Base-by-base conservation (phyloP, 1,139 yeast genomes). In the Kodamaea alishanica region DNA sequence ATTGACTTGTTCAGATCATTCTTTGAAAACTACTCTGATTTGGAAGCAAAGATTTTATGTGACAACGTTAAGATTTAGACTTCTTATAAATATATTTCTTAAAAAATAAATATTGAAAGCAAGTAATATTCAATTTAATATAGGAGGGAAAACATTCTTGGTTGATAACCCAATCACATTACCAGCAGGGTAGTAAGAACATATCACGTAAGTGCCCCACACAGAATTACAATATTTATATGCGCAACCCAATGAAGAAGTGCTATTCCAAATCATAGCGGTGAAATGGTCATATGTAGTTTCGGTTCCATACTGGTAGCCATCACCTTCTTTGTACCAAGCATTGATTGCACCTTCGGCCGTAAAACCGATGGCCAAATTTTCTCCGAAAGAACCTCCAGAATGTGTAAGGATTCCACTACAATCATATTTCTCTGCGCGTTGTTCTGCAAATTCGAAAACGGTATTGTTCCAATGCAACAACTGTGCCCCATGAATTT, bases 131-230 rank as follows among this genome's bases (percentile, higher is more conserved):
- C 24, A 8, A 9, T 15, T 28, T 12, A 10, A 7, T 33, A 3
- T 6, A 8, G 38, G 38, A n/a, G 36, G 65, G 41, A 65, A 58
- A 3, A 66, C 67, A 42, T 66, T 66, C 26, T 41, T 34, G 4
- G 45, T 30, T 6, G 52, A 52, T 4, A 48, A 39, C 0, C 74
- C 79, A 37, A 74, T 61, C 28, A 75, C 61, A 60, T 83, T 83
- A 37, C 90, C 90, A 25, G 77, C 71, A n/a, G 78, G 73, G 48
- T 66, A 60, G 58, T 81, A 82, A 35, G 77, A 72, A 61, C 88
- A 82, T 27, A 80, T 71, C 39, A 80, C 65, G 59, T 79, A 81
- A 38, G 64, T 61, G 23, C 79, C 78, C 72, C 77, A 75, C 39
- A 61, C 64, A 24, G 61, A 51, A 43, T 70, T 71, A 22, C 48